phyloP scores from a whole-genome alignment of 2,329 filamentous ascomycete species.

The Ciborinia camelliae region DNA sequence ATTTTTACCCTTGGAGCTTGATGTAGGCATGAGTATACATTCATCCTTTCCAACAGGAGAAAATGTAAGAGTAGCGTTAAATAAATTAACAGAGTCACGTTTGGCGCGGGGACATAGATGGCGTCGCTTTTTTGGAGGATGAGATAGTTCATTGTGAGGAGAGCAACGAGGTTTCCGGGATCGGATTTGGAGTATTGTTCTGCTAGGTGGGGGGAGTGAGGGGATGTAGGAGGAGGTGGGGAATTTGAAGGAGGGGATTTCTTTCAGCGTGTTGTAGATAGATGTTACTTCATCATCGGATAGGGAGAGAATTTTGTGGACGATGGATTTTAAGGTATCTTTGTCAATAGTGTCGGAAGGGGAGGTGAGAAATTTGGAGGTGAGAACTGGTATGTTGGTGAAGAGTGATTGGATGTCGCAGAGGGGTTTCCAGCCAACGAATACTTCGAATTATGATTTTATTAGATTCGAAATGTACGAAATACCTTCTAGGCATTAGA shows the following conservation, averaged over 20 bases:
- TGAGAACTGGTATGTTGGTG: constrained; percentile 31
- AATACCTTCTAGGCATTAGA: too few relatives aligned
- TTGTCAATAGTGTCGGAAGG: constrained; percentile 48
- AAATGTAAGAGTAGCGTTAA: constrained; percentile 62
- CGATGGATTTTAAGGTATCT: constrained; percentile 53
- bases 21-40: constrained; percentile 50
- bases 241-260: constrained; percentile 48
- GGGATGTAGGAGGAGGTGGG: constrained; percentile 55
- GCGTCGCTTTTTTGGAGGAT: constrained; percentile 70
- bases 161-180: constrained; percentile 64
- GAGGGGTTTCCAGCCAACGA: constrained; percentile 70
- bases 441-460: constrained; percentile 76
- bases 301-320: constrained; percentile 42
- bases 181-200: constrained; percentile 62
- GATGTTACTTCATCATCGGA: constrained; percentile 44
- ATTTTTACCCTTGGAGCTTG: constrained; percentile 49
- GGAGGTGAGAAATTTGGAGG: constrained; percentile 25
- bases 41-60: constrained; percentile 56
- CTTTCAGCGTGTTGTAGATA: constrained; percentile 51
- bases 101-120: constrained; percentile 74
- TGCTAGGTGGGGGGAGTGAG: constrained; percentile 59
- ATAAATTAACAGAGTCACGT: constrained; percentile 61
- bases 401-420: constrained; percentile 57
- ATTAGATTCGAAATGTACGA: too few relatives aligned
- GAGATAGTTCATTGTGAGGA: constrained; percentile 73